These are phyloP conservation scores for Tulasnella sp. DNA, from an alignment of 768 basidiomycete species.

Conservation along the genomic window DNA sequence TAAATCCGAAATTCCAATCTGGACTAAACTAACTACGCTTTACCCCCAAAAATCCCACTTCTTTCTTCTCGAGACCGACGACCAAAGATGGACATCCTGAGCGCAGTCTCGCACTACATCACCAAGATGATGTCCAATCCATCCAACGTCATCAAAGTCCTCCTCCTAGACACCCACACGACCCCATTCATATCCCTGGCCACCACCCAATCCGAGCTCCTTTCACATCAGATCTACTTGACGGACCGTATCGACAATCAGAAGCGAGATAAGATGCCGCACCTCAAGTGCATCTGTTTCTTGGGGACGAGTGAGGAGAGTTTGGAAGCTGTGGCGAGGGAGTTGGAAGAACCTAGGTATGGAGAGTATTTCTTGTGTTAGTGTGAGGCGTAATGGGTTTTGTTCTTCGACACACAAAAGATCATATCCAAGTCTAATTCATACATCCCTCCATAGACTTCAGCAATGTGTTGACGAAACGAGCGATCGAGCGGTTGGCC, in stretches of 20 bases:
- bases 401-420: background rate
- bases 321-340: slow-evolving; percentile 69
- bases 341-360: slow-evolving; percentile 84
- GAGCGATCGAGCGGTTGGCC: slow-evolving; percentile 82
- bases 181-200: slow-evolving; percentile 94
- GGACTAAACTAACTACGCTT: no score
- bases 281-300: slow-evolving; percentile 96
- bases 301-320: slow-evolving; percentile 74
- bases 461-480: slow-evolving; percentile 85
- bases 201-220: slow-evolving; percentile 82
- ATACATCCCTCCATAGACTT: slow-evolving; percentile 53
- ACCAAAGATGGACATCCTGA: slow-evolving; percentile 76
- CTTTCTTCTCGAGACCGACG: background rate
- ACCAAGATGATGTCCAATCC: slow-evolving; percentile 79
- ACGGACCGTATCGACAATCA: slow-evolving; percentile 96
- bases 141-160: slow-evolving; percentile 77
- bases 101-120: slow-evolving; percentile 91
- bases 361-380: slow-evolving; percentile 99
- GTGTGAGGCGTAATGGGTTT: slow-evolving; percentile 32
- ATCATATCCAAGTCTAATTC: background rate
- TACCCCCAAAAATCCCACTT: background rate
- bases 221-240: slow-evolving; percentile 94
- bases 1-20: no score
- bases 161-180: slow-evolving; percentile 93
- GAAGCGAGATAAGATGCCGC: slow-evolving; percentile 81